Percentiles rank a stretch among this genome's conserved stretches.
Conservation (phyloP, 768 basidiomycete genomes). For the Boletus sp. region DNA sequence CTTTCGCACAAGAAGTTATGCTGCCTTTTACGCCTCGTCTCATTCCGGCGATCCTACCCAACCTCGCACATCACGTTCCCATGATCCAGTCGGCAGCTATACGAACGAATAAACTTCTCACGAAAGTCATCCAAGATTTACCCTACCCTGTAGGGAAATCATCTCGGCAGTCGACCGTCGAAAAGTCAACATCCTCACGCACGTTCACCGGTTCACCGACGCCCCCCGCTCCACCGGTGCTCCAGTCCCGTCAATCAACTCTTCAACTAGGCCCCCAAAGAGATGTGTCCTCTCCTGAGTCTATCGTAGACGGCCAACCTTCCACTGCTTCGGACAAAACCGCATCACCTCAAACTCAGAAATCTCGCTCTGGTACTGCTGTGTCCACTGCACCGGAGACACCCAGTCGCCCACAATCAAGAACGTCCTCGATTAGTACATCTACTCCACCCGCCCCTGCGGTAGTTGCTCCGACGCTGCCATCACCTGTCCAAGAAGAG, state of each 20-base stretch:
- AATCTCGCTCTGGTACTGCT: conserved; percentile 25
- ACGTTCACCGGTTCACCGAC: conserved; percentile 53
- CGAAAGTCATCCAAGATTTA: conserved; percentile 79
- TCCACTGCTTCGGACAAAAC: conserved; percentile 36
- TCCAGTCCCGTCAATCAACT: conserved; percentile 50
- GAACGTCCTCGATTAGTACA: conserved; percentile 46
- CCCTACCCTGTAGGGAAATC: conserved; percentile 63
- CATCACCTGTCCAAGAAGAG: conserved; percentile 28
- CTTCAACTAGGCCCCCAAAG: conserved; percentile 39
- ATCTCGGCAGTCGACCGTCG: conserved; percentile 20
- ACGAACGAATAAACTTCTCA: conserved; percentile 81
- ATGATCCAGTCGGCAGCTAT: conserved; percentile 87
- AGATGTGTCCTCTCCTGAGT: conserved; percentile 50
- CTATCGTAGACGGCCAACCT: conserved; percentile 31
- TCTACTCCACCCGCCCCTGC: conserved; percentile 33
- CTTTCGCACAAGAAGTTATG: conserved; percentile 87
- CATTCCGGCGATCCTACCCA: conserved; percentile 89
- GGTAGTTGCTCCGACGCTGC: conserved; percentile 26
- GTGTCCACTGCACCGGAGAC: conserved; percentile 27
- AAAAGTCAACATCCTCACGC: conserved; percentile 36
- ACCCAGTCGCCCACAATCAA: conserved; percentile 63
- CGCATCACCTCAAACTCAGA: conserved; percentile 34
- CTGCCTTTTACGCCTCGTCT: conserved; percentile 92
- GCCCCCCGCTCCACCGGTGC: conserved; percentile 38
- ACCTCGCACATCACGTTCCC: conserved; percentile 85